Evolutionary conservation across 768 basidiomycete genomes (phyloP).

Genomic region (Lactarius indigo): DNA sequence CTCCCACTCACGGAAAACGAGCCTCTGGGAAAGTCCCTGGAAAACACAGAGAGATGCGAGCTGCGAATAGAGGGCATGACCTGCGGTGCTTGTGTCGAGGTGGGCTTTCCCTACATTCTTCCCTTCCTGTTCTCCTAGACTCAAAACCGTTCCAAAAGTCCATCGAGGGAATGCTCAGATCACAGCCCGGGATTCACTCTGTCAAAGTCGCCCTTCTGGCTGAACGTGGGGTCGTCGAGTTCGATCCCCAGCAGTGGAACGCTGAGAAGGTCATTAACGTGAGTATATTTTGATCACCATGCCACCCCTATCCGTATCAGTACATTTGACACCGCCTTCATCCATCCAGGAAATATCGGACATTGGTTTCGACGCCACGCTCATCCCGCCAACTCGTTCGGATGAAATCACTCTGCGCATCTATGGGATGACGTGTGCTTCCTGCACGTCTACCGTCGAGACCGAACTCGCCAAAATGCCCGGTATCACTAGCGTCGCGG

Average conservation of each 20-base stretch:
- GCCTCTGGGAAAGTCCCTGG: slow-evolving; percentile 28
- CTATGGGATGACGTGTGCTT: slow-evolving; percentile 89
- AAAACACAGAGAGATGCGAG: slow-evolving; percentile 57
- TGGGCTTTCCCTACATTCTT: slow-evolving; percentile 34
- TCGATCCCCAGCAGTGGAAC: slow-evolving; percentile 78
- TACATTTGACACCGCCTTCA: background rate
- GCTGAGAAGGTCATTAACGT: slow-evolving; percentile 75
- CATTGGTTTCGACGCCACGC: slow-evolving; percentile 86
- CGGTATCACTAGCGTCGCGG: slow-evolving; percentile 67
- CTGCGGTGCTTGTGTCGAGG: slow-evolving; percentile 85
- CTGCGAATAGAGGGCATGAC: slow-evolving; percentile 88
- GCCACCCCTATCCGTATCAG: background rate
- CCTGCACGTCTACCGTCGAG: slow-evolving; percentile 78
- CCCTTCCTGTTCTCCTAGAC: background rate
- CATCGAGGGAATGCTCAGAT: slow-evolving; percentile 79
- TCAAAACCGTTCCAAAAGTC: slow-evolving; percentile 42
- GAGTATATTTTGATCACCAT: slow-evolving; percentile 31
- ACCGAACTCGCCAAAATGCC: slow-evolving; percentile 62
- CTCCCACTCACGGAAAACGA: slow-evolving; percentile 31
- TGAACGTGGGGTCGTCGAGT: slow-evolving; percentile 89
- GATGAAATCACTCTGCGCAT: slow-evolving; percentile 74
- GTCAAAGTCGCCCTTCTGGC: slow-evolving; percentile 96
- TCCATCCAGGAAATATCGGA: slow-evolving; percentile 80
- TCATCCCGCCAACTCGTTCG: slow-evolving; percentile 59
- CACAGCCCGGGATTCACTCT: slow-evolving; percentile 84